These are phyloP conservation scores for Nemania sp. DNA, from an alignment of 2,329 filamentous ascomycete genomes.

Conservation along the genomic window DNA sequence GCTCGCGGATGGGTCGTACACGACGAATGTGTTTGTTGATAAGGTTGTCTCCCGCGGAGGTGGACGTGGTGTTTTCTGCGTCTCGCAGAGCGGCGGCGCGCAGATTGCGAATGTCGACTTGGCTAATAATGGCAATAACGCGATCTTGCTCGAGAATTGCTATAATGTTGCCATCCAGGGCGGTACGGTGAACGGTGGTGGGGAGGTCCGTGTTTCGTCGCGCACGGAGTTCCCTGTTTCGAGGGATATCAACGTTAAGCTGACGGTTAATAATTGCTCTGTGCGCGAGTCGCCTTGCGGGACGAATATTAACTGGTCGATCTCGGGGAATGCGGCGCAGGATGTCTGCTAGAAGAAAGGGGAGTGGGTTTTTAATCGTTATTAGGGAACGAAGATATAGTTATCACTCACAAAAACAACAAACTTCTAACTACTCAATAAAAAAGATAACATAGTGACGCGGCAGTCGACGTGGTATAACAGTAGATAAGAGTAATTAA, in stretches of 20 bases:
- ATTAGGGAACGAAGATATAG: too few relatives aligned
- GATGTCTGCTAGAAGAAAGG: slow-evolving; percentile 45
- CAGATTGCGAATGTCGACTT: slow-evolving; percentile 55
- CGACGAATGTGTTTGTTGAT: slow-evolving; percentile 56
- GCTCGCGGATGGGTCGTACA: slow-evolving; percentile 51
- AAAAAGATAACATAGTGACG: too few relatives aligned
- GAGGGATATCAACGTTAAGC: slow-evolving; percentile 52
- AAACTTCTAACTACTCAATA: too few relatives aligned
- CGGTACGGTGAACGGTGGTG: slow-evolving; percentile 57
- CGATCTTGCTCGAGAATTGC: slow-evolving; percentile 63
- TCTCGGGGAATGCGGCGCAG: slow-evolving; percentile 49
- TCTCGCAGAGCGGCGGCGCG: slow-evolving; percentile 58
- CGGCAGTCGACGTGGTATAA: too few relatives aligned
- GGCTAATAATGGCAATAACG: slow-evolving; percentile 57
- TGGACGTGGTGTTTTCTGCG: slow-evolving; percentile 60
- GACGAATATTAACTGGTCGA: slow-evolving; percentile 53
- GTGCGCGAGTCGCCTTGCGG: slow-evolving; percentile 59
- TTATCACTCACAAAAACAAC: too few relatives aligned
- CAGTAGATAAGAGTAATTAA: too few relatives aligned
- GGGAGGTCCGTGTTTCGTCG: slow-evolving; percentile 57
- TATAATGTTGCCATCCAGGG: slow-evolving; percentile 56
- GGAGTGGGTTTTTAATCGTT: too few relatives aligned
- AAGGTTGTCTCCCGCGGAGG: slow-evolving; percentile 58
- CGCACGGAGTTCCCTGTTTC: slow-evolving; percentile 58
- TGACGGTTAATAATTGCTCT: slow-evolving; percentile 52